Evolutionary conservation across 768 basidiomycete species (phyloP), one percentile per base, ranked within the genome.

Genomic region (Saitozyma podzolica): DNA sequence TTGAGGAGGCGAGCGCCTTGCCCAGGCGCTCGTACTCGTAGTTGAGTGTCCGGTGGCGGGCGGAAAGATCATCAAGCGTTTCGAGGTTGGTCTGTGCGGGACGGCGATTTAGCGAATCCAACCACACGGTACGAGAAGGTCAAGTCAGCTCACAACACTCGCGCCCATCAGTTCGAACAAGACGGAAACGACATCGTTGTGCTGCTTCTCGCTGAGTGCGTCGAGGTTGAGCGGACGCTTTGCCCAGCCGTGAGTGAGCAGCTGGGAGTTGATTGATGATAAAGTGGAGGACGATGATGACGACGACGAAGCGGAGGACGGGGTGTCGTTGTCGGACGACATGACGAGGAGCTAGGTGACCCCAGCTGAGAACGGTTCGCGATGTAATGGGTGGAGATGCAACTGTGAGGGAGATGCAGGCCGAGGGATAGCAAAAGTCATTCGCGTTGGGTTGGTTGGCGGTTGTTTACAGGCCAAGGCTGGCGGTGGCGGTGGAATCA

Each of bases 121-220:
- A 5, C 29, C 2, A 29, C 29, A 29, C 29, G 29, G 19, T 17
- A n/a, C 55, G 41, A 54, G 17, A 37, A 45, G 53, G 37, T 59
- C 47, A 59, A 45, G n/a, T 16, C 16, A 37, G 54, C 74, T 20
- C 48, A 75, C 74, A 14, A 73, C 56, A 17, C 61, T 62, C 3
- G 72, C 56, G 41, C 74, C 74, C 1, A 75, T 42, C 19, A 75
- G 58, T 41, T 75, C 72, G 54, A 62, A 75, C 39, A 75, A 51
- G 9, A 73, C 67, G 4, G 50, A 51, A 9, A 67, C 54, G 29
- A 73, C 71, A 37, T 75, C 71, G 29, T 62, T 63, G n/a, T 63
- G 62, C 39, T 69, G 67, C 50, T 58, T 60, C 29, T 61, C 58
- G 19, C 56, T 17, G 37, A 75, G 50, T 0, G 65, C 59, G 14